Conservation (phyloP, 2,329 filamentous ascomycete species). For the Pseudogymnoascus verrucosus region DNA sequence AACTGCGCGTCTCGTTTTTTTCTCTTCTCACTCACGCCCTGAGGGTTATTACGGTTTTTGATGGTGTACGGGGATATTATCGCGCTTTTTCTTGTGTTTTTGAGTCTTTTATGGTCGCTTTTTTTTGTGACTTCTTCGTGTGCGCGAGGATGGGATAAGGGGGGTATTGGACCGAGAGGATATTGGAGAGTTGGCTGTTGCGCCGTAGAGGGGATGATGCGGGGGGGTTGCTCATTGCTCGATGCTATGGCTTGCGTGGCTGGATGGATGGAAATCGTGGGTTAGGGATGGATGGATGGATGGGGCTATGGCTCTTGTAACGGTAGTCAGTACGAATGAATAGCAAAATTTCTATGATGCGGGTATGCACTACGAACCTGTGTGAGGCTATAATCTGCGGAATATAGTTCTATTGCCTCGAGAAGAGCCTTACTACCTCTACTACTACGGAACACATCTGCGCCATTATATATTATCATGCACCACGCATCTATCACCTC, state of each 20-base stretch:
- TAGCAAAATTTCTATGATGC: background rate
- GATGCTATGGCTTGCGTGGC: background rate
- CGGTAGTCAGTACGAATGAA: slow-evolving; percentile 7
- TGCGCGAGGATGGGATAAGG: background rate
- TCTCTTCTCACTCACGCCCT: background rate
- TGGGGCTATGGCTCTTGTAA: slow-evolving; percentile 5
- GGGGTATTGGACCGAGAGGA: background rate
- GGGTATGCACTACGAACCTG: background rate
- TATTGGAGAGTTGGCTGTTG: background rate
- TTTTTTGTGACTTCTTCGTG: background rate
- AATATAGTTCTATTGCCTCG: no score
- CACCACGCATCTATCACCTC: no score
- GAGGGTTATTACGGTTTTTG: slow-evolving; percentile 6
- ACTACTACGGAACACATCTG: no score
- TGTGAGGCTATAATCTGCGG: no score
- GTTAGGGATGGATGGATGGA: background rate
- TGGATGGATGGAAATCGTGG: background rate
- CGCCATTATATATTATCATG: no score
- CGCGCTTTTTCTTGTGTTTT: background rate
- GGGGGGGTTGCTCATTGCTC: background rate
- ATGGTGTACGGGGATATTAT: slow-evolving; percentile 7
- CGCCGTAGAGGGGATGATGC: background rate
- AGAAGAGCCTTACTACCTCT: no score
- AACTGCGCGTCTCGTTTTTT: background rate
- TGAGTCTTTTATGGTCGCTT: background rate